Base-by-base conservation (phyloP, 1,284 basidiomycete genomes). In the Puccinia horiana region DNA sequence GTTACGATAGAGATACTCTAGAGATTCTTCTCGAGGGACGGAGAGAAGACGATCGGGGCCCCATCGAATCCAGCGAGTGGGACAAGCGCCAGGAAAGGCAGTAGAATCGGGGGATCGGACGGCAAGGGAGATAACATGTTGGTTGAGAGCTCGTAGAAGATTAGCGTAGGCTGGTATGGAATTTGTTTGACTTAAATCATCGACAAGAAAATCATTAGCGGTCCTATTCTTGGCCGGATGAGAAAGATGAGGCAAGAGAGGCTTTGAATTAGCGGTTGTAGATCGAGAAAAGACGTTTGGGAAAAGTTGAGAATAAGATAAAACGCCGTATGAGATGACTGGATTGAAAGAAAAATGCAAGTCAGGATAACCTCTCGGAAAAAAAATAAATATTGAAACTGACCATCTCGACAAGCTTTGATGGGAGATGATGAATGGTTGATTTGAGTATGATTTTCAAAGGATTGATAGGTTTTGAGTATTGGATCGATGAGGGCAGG, bases 221-320 rank as follows among this genome's bases (percentile, higher is more conserved):
- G 77, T 72, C 49, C 65, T 56, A n/a, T 61, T 80, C 47, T 80
- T 80, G 8, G 77, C 77, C n/a, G 65, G 67, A 56, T 69, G 63
- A 56, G 77, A 80, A 29, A 80, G 77, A 72, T 80, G 67, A 11
- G 77, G 77, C 20, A 80, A 12, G n/a, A 80, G 69, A 4, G 77
- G 77, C 42, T 80, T 80, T 20, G 67, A 54, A 54, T 23, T 80
- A 23, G 77, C 8, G 4, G 67, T 80, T 56, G 67, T 61, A 18
- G 37, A 56, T 20, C 77, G 65, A 29, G 52, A 26, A 40, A 56
- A 70, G 29, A 80, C 37, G 11, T 52, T 37, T 9, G 77, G 77
- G n/a, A 80, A 80, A 5, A 80, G 49, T n/a, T 67, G 67, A n/a
- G 77, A 80, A 58, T 80, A 72, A 1, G 77, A 70, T 42, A 80